phyloP scores from a whole-genome alignment of 1,139 yeast genomes.

The Candida tunisiensis region DNA sequence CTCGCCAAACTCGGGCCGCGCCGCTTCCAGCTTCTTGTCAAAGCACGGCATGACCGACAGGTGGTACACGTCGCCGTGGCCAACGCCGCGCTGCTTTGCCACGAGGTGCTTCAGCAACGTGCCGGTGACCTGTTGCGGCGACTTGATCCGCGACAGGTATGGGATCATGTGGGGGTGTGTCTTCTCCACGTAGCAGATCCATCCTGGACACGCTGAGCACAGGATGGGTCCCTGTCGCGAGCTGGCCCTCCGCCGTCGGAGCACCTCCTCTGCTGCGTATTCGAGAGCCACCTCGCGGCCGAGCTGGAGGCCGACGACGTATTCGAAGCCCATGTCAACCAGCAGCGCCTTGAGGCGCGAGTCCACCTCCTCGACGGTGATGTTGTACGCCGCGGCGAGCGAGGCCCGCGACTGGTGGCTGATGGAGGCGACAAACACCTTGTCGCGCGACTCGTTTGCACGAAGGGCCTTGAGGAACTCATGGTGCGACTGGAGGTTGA shows the following conservation, averaged over 20 bases:
- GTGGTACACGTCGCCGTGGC: slow-evolving; percentile 42
- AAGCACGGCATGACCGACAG: slow-evolving; percentile 91
- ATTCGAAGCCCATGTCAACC: slow-evolving; percentile 47
- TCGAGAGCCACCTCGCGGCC: slow-evolving; percentile 60
- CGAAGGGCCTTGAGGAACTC: slow-evolving; percentile 54
- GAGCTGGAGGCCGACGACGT: slow-evolving; percentile 70
- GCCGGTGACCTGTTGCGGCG: slow-evolving; percentile 93
- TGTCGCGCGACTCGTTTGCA: slow-evolving; percentile 13
- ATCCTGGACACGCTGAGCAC: slow-evolving; percentile 82
- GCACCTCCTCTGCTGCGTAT: slow-evolving; percentile 38
- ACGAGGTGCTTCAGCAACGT: slow-evolving; percentile 46
- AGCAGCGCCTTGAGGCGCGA: slow-evolving; percentile 41
- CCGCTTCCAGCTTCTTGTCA: slow-evolving; percentile 90
- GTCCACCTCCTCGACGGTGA: slow-evolving; percentile 43
- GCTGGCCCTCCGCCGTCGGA: too few species aligned
- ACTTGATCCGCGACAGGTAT: slow-evolving; percentile 38
- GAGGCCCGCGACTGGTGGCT: slow-evolving; percentile 83
- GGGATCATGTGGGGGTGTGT: slow-evolving; percentile 79
- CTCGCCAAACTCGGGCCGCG: slow-evolving; percentile 64
- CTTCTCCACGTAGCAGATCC: slow-evolving; percentile 91
- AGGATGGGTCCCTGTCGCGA: slow-evolving; percentile 33
- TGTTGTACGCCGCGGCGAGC: slow-evolving; percentile 47
- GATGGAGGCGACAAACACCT: slow-evolving; percentile 54
- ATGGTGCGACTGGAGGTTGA: slow-evolving; percentile 78
- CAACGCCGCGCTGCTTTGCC: slow-evolving; percentile 17